Conservation (phyloP, 495 filamentous ascomycete genomes). For the Penicillium samsonianum region DNA sequence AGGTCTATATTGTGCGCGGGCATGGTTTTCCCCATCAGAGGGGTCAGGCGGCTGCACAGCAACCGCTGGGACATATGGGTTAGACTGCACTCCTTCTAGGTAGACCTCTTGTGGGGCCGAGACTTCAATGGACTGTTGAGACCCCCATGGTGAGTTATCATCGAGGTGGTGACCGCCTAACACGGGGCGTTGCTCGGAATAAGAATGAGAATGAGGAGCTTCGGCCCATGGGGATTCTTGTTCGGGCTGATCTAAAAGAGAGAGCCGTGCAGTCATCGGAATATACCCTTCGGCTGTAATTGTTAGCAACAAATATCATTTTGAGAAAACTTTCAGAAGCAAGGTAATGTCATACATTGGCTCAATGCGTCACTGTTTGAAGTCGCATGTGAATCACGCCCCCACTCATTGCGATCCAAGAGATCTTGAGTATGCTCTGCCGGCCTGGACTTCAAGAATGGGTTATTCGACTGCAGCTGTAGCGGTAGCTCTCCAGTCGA, state of each 20-base stretch:
- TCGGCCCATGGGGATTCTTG: conserved; percentile 25
- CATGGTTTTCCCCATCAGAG: conserved; percentile 3
- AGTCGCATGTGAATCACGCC: conserved; percentile 27
- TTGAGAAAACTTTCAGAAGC: background rate
- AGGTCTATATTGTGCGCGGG: conserved; percentile 3
- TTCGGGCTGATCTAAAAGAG: conserved; percentile 37
- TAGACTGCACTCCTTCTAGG: conserved; percentile 20
- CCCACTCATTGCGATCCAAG: conserved; percentile 27
- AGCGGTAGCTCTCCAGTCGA: conserved; percentile 33
- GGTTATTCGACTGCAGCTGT: conserved; percentile 48
- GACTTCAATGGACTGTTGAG: conserved; percentile 25
- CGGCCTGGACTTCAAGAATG: conserved; percentile 39
- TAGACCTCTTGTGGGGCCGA: conserved; percentile 24
- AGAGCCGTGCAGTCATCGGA: conserved; percentile 49
- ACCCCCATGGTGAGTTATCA: conserved; percentile 22
- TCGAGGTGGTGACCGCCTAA: conserved; percentile 1
- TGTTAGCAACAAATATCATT: conserved; percentile 11
- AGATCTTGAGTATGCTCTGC: conserved; percentile 24
- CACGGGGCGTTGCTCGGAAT: background rate
- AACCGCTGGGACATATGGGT: conserved; percentile 22
- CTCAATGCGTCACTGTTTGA: conserved; percentile 32
- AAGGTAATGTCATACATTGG: conserved; percentile 33
- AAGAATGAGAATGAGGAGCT: background rate
- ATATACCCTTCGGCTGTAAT: conserved; percentile 45
- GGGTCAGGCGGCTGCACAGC: conserved; percentile 16